Conservation (phyloP, 768 basidiomycete species). For the Boletus rubescentipes region DNA sequence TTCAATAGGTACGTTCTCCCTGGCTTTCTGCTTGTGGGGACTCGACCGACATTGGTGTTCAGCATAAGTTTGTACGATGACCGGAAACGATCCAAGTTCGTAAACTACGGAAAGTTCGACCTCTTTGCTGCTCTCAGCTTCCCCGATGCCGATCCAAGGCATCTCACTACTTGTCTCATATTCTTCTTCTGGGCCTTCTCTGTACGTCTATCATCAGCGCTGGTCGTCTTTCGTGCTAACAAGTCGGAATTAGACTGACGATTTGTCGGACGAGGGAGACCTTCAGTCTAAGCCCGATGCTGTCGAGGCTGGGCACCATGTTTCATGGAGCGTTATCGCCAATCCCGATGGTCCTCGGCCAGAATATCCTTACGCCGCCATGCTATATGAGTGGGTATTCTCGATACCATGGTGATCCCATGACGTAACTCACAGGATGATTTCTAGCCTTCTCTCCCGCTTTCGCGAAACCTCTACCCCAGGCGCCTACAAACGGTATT, state of each 20-base stretch:
- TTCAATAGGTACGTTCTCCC: constrained; percentile 29
- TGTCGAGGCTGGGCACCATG: constrained; percentile 33
- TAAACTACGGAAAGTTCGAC: constrained; percentile 40
- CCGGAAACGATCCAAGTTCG: constrained; percentile 33
- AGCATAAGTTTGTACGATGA: constrained; percentile 37
- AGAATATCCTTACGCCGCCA: constrained; percentile 37
- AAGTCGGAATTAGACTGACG: constrained; percentile 30
- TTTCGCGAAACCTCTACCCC: constrained; percentile 38
- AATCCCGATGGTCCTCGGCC: constrained; percentile 31
- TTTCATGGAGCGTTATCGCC: constrained; percentile 31
- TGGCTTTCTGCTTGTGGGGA: not conserved
- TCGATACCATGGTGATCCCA: not conserved
- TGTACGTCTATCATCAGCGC: constrained; percentile 17
- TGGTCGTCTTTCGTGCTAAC: constrained; percentile 1
- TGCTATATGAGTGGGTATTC: constrained; percentile 37
- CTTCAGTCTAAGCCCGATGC: constrained; percentile 35
- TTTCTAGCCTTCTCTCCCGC: constrained; percentile 30
- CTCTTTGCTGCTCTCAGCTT: constrained; percentile 39
- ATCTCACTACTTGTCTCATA: constrained; percentile 36
- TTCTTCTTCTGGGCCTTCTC: constrained; percentile 42
- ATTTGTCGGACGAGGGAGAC: constrained; percentile 38
- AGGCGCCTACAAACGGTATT: constrained; percentile 36
- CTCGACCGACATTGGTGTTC: not conserved
- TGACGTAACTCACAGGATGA: constrained; percentile 11
- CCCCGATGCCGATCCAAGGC: constrained; percentile 36